Evolutionary conservation across 2,329 filamentous ascomycete genomes (phyloP).

Genomic region (Xylariaceae sp.): DNA sequence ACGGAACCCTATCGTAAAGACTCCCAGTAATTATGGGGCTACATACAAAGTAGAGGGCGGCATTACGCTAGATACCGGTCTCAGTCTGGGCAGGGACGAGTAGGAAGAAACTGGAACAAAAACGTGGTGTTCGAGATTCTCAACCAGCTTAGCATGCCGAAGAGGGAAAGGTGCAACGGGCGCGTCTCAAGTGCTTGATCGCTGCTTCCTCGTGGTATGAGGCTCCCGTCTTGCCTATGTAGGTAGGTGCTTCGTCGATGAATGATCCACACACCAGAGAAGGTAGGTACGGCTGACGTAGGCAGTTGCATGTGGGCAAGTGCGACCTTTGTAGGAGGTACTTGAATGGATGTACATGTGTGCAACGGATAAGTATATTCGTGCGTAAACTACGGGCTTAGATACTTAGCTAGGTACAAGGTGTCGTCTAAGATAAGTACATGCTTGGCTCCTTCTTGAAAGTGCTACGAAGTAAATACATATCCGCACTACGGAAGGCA

Average conservation of each 20-base stretch:
- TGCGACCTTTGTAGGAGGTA: background rate
- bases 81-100: background rate
- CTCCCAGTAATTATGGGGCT: too few species aligned
- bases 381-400: background rate
- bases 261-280: background rate
- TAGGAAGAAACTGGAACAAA: background rate
- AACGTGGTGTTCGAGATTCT: background rate
- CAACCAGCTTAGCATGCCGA: background rate
- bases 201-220: background rate
- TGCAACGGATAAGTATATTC: background rate
- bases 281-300: background rate
- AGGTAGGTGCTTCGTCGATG: background rate
- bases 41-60: background rate
- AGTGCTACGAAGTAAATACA: too few species aligned
- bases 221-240: background rate
- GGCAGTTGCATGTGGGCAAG: background rate
- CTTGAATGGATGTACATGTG: too few species aligned
- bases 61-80: background rate
- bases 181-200: background rate
- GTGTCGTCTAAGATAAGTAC: too few species aligned
- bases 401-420: background rate
- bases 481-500: too few species aligned
- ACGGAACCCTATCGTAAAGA: too few species aligned
- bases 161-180: background rate
- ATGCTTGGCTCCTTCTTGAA: too few species aligned